Evolutionary conservation across 2,329 filamentous ascomycete genomes (phyloP).

Genomic region (Botrytis sinoallii): DNA sequence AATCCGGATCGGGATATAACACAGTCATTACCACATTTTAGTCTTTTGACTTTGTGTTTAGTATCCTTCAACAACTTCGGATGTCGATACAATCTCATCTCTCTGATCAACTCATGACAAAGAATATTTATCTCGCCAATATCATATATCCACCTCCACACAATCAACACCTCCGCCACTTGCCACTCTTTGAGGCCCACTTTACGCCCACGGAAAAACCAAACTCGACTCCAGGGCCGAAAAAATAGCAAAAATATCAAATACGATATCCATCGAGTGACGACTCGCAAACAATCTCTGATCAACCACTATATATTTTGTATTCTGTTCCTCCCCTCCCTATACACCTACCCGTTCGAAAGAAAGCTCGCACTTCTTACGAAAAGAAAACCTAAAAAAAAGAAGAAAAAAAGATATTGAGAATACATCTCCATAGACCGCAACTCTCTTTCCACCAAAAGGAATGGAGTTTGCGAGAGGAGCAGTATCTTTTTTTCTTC

Average conservation of each 20-base stretch:
- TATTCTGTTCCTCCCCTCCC: no score
- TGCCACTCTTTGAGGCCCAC: background rate
- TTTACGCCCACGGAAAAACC: background rate
- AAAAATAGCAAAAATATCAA: background rate
- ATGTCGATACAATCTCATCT: background rate
- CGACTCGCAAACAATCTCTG: background rate
- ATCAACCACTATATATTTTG: background rate
- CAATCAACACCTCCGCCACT: background rate
- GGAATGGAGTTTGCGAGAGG: background rate
- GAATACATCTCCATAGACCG: background rate
- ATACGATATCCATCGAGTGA: background rate
- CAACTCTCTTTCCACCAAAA: background rate
- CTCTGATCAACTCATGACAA: no score
- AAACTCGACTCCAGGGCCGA: background rate
- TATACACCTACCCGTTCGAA: background rate
- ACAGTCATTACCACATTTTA: constrained; percentile 31
- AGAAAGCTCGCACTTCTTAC: no score
- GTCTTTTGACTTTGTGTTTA: background rate
- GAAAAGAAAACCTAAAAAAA: background rate
- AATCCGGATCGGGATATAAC: constrained; percentile 19
- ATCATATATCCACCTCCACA: background rate
- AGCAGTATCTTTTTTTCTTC: background rate
- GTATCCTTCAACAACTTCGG: background rate
- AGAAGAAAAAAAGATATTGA: background rate
- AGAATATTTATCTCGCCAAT: background rate